These are phyloP conservation scores for Acanthamoeba sp. DNA, from an alignment of 208 protist species.

Conservation along the genomic window DNA sequence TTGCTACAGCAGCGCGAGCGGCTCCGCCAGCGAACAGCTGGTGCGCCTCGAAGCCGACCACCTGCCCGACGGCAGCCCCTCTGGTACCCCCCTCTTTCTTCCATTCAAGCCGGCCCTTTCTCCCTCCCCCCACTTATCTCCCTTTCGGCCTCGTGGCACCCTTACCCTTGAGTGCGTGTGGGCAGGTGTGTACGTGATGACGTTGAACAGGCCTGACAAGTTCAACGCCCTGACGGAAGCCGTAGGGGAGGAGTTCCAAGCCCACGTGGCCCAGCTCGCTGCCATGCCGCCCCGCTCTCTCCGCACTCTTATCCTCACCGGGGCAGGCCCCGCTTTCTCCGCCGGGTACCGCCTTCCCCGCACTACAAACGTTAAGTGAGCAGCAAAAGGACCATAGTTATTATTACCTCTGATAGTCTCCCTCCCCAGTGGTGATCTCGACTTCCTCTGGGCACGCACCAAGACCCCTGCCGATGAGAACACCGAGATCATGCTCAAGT, in stretches of 20 bases:
- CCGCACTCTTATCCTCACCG: constrained; percentile 31
- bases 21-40: not conserved
- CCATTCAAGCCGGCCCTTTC: too few relatives aligned
- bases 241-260: constrained; percentile 26
- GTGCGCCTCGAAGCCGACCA: constrained; percentile 21
- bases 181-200: constrained; percentile 39
- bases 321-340: constrained; percentile 44
- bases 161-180: too few relatives aligned
- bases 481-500: constrained; percentile 81
- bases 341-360: not conserved
- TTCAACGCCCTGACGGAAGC: constrained; percentile 63
- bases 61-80: not conserved
- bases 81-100: not conserved
- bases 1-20: too few relatives aligned
- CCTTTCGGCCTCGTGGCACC: too few relatives aligned
- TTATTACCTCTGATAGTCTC: not conserved
- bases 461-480: constrained; percentile 73
- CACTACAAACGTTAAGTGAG: not conserved
- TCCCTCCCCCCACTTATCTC: too few relatives aligned
- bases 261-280: not conserved
- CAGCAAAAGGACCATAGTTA: not conserved
- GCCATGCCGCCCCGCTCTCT: not conserved
- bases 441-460: constrained; percentile 85
- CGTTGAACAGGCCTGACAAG: constrained; percentile 40
- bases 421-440: constrained; percentile 85